Evolutionary conservation across 2,329 filamentous ascomycete species (phyloP), one percentile per base, ranked within the genome.

Genomic region (Fulvia fulva): DNA sequence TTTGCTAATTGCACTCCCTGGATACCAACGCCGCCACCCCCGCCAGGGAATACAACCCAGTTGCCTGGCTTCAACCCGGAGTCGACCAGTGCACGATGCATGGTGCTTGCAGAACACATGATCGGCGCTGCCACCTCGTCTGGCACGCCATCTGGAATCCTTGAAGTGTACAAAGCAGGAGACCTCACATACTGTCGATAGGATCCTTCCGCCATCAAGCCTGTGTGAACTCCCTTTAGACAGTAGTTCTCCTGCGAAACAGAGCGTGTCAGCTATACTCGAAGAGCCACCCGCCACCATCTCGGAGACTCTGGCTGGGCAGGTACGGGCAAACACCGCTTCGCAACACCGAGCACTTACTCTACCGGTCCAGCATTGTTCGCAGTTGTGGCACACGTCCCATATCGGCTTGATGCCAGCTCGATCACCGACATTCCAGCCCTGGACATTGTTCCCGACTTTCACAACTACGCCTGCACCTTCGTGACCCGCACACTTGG

Each of bases 171-270:
- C 41, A 75, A 75, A 14, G 81, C 82, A 0, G 83, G 83, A 1
- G 77, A 80, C 12, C 78, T 75, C 41, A 85, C 72, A 67, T 86
- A 87, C 68, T 86, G 81, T 69, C 84, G 80, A 67, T 84, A 86
- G 0, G 81, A 81, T 1, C 82, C 73, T 37, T 73, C 73, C 51
- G 60, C 71, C 50, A 68, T 69, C 53, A 82, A 72, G 32, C 76
- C 82, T 5, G 75, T 82, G 61, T 74, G 69, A n/a, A 79, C 70
- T 11, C 71, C 77, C 23, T 75, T 2, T 32, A 7, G 12, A 32
- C n/a, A n/a, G n/a, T n/a, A n/a, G n/a, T n/a, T n/a, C n/a, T n/a
- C n/a, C n/a, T n/a, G n/a, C n/a, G n/a, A n/a, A n/a, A n/a, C n/a
- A n/a, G n/a, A n/a, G n/a, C n/a, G n/a, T n/a, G n/a, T n/a, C n/a